phyloP scores from a whole-genome alignment of 2,329 filamentous ascomycete species.

The Penicillium concentricum region DNA sequence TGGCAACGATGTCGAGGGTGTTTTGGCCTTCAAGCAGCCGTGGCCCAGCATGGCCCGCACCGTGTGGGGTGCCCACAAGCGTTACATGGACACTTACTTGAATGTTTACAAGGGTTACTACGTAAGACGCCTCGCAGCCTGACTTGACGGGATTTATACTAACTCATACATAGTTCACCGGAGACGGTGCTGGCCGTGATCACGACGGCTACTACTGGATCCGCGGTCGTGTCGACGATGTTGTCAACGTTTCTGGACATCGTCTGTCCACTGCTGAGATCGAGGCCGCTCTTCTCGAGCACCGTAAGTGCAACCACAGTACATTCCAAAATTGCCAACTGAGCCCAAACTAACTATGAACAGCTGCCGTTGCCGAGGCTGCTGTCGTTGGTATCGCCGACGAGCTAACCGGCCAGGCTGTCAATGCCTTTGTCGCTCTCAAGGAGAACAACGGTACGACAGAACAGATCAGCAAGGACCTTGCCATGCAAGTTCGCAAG shows the following conservation, averaged over 20 bases:
- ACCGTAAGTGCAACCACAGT: slow-evolving; percentile 52
- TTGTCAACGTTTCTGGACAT: slow-evolving; percentile 97
- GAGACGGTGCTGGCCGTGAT: slow-evolving; percentile 89
- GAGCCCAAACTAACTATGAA: slow-evolving; percentile 17
- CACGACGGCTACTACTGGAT: slow-evolving; percentile 99
- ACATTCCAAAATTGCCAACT: neutral
- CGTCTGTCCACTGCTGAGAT: slow-evolving; percentile 96
- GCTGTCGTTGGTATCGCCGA: slow-evolving; percentile 92
- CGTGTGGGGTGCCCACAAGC: slow-evolving; percentile 95
- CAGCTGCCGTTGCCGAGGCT: slow-evolving; percentile 72
- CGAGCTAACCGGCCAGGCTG: slow-evolving; percentile 93
- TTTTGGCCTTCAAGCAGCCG: slow-evolving; percentile 92
- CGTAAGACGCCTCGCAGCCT: slow-evolving; percentile 54
- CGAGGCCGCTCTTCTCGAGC: slow-evolving; percentile 92
- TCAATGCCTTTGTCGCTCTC: slow-evolving; percentile 93
- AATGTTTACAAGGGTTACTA: slow-evolving; percentile 99
- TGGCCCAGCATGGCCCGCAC: slow-evolving; percentile 99
- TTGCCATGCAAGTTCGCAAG: slow-evolving; percentile 92
- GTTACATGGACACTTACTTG: slow-evolving; percentile 98
- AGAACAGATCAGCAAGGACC: slow-evolving; percentile 86
- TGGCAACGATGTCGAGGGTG: slow-evolving; percentile 96
- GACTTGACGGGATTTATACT: neutral
- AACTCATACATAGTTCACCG: slow-evolving; percentile 46
- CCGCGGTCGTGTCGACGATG: slow-evolving; percentile 94
- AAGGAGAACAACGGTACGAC: slow-evolving; percentile 76